phyloP scores from a whole-genome alignment of 768 basidiomycete genomes.

The Pisolithus tinctorius region DNA sequence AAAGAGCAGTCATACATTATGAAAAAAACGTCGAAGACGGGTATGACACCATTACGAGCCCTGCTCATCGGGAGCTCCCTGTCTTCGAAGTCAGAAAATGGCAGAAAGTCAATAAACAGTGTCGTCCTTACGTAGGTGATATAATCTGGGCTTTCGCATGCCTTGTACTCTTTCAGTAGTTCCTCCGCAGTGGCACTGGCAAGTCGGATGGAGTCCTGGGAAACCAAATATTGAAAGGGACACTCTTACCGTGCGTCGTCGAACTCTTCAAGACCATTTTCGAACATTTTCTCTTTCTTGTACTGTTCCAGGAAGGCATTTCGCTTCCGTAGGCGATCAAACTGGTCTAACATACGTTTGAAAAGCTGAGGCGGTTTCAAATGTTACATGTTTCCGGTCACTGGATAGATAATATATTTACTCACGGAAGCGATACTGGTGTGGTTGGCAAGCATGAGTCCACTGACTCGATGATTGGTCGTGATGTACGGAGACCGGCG shows the following conservation, averaged over 20 bases:
- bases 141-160: slow-evolving; percentile 93
- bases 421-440: slow-evolving; percentile 94
- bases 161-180: slow-evolving; percentile 88
- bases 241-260: slow-evolving; percentile 82
- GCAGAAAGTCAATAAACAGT: neutral
- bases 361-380: slow-evolving; percentile 54
- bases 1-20: neutral
- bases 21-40: neutral
- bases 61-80: slow-evolving; percentile 32
- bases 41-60: slow-evolving; percentile 8
- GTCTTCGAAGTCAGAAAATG: neutral
- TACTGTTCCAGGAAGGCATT: slow-evolving; percentile 98
- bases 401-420: slow-evolving; percentile 8
- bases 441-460: slow-evolving; percentile 97
- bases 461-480: slow-evolving; percentile 91
- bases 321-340: slow-evolving; percentile 76
- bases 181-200: slow-evolving; percentile 79
- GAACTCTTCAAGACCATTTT: slow-evolving; percentile 90
- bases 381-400: neutral
- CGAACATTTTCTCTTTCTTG: slow-evolving; percentile 95
- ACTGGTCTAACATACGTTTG: slow-evolving; percentile 94
- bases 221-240: neutral
- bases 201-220: neutral
- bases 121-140: slow-evolving; percentile 68
- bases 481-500: slow-evolving; percentile 84